These are phyloP conservation scores for Rhodotorula sp. DNA, from an alignment of 1,284 basidiomycete species.

Conservation along the genomic window DNA sequence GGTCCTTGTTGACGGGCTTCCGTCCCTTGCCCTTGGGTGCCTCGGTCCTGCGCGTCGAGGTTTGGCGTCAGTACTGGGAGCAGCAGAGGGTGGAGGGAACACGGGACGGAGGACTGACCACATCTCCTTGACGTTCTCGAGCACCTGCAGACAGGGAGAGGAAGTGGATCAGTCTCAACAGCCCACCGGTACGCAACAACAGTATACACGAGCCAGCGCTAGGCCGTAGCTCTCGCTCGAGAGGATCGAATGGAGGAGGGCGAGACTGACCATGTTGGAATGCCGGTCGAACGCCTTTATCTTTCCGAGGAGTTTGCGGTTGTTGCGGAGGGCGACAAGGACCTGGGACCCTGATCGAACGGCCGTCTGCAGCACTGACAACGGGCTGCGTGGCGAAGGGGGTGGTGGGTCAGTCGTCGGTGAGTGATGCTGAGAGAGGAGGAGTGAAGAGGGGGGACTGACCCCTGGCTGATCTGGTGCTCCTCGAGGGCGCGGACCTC, in stretches of 20 bases:
- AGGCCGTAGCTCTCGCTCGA: neutral
- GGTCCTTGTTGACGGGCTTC: constrained; percentile 97
- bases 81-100: too few species aligned
- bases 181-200: too few species aligned
- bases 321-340: constrained; percentile 94
- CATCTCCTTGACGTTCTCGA: constrained; percentile 96
- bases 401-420: neutral
- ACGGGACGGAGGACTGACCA: constrained; percentile 18
- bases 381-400: constrained; percentile 56
- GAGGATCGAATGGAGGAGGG: neutral
- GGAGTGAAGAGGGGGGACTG: neutral
- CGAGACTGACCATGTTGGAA: constrained; percentile 83
- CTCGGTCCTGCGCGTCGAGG: constrained; percentile 89
- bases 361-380: constrained; percentile 96
- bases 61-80: neutral
- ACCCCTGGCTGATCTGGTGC: constrained; percentile 84
- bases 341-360: constrained; percentile 93
- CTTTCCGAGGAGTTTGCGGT: constrained; percentile 95
- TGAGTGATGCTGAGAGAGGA: neutral
- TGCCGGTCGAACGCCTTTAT: constrained; percentile 99
- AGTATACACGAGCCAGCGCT: neutral
- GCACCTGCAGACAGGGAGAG: constrained; percentile 58
- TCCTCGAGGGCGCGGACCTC: constrained; percentile 94
- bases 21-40: constrained; percentile 96
- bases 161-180: neutral